These are phyloP conservation scores for Phytophthora idaei DNA, from an alignment of 352 stramenopile species.

Conservation along the genomic window DNA sequence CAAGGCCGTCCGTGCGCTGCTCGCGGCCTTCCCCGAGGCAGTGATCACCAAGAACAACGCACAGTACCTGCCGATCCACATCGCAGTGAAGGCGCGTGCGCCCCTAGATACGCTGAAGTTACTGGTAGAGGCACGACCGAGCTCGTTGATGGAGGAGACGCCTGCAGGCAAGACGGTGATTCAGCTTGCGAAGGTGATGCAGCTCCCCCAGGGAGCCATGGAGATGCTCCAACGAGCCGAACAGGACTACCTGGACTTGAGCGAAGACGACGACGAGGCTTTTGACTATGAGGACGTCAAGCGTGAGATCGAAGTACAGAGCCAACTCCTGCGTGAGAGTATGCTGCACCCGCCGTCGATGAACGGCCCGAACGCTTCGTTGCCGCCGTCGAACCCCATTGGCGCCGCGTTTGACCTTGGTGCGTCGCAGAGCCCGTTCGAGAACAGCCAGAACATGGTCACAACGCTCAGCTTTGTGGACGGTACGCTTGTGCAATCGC, in stretches of 20 bases:
- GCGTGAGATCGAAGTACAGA: conserved; percentile 78
- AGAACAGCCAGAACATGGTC: conserved; percentile 46
- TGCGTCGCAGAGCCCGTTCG: conserved; percentile 39
- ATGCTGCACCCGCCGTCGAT: conserved; percentile 58
- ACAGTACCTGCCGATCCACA: conserved; percentile 84
- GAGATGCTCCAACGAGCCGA: conserved; percentile 73
- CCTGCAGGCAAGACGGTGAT: conserved; percentile 74
- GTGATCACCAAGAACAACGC: conserved; percentile 85
- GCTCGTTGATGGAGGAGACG: conserved; percentile 72
- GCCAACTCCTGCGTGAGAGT: conserved; percentile 74
- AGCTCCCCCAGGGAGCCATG: conserved; percentile 50
- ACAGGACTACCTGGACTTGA: conserved; percentile 71
- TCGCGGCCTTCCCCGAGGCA: conserved; percentile 74
- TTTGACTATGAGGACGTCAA: conserved; percentile 75
- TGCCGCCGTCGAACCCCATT: conserved; percentile 37
- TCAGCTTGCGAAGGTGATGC: conserved; percentile 64
- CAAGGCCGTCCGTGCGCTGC: conserved; percentile 60
- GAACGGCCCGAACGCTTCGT: conserved; percentile 38
- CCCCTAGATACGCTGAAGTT: conserved; percentile 57
- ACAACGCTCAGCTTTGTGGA: conserved; percentile 52
- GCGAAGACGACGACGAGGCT: conserved; percentile 65
- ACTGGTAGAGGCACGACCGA: conserved; percentile 69
- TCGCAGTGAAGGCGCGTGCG: conserved; percentile 70
- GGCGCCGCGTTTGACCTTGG: conserved; percentile 34
- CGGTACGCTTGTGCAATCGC: conserved; percentile 42